Evolutionary conservation across 1,284 basidiomycete species (phyloP), one percentile per base, ranked within the genome.

Genomic region (Veloboletus limbatus): DNA sequence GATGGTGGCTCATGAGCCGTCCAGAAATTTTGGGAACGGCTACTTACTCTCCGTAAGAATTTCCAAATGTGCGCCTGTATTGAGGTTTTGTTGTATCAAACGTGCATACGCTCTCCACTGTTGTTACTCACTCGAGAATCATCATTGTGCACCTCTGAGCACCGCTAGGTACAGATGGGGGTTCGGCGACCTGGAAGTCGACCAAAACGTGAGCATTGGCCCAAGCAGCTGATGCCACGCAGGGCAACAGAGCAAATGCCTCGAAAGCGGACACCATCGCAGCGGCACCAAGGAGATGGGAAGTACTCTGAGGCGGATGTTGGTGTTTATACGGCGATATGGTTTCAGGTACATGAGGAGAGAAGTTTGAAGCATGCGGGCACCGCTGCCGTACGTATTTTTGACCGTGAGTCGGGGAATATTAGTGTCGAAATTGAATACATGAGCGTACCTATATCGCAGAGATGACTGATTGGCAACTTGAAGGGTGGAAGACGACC

Each of bases 111-210:
- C 40, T 34, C 21, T 21, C 45, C 21, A 11, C 2, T 30, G 13
- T 21, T 33, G 27, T 10, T 16, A 69, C 82, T 63, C 53, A 86
- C 84, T 82, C 71, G 13, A 89, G 66, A 43, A 89, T 72, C 62
- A 78, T 68, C 27, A 80, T 64, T 1, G 82, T 85, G 58, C 85
- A 88, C 56, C 80, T 72, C 53, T 79, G 74, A 13, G 72, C 73
- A 54, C 75, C 69, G 37, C 66, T 62, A 11, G 85, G 84, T 18
- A 87, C 67, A 5, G 79, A 75, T 14, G 81, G 82, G 8, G 85
- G 84, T 54, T 88, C 78, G 6, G 80, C 71, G 45, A 88, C 83
- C 61, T 87, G 85, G 60, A 88, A 88, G 62, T 88, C 75, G 21
- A 82, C 77, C 11, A 87, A 72, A 14, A 75, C 76, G 26, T 70